Conservation (phyloP, 148 eudicot species). For the Arbutus unedo region DNA sequence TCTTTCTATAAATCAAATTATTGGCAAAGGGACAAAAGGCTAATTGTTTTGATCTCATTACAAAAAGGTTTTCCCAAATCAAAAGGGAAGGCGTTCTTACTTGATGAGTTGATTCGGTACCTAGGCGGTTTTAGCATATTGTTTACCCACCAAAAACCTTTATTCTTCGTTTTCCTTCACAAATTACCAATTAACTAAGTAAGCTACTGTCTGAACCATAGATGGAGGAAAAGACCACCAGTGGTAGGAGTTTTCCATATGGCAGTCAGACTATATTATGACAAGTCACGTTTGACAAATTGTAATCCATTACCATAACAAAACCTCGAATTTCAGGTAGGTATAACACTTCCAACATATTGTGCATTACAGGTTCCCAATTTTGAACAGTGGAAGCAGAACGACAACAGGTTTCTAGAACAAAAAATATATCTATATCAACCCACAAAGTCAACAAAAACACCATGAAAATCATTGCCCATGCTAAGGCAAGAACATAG, state of each 20-base stretch:
- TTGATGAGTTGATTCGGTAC: not conserved
- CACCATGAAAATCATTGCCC: not conserved
- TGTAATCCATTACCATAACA: not conserved
- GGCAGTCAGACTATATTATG: not conserved
- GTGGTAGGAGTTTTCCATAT: not conserved
- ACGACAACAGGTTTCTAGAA: not conserved
- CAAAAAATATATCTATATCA: not conserved
- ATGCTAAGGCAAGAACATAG: not conserved
- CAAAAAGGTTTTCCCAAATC: not conserved
- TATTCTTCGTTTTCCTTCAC: not conserved
- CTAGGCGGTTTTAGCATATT: not conserved
- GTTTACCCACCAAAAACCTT: not conserved
- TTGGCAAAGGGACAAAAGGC: not conserved
- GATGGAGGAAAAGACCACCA: not conserved
- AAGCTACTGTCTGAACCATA: not conserved
- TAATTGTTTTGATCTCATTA: not conserved
- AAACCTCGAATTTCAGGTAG: not conserved
- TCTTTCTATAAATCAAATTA: not conserved
- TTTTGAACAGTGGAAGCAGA: not conserved
- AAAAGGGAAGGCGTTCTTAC: not conserved
- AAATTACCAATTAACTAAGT: not conserved
- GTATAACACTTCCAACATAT: not conserved
- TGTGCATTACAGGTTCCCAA: not conserved
- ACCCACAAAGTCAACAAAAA: not conserved
- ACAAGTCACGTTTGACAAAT: not conserved